These are phyloP conservation scores for Neoboletus brunneissimus DNA, from an alignment of 768 basidiomycete species.

Conservation along the genomic window DNA sequence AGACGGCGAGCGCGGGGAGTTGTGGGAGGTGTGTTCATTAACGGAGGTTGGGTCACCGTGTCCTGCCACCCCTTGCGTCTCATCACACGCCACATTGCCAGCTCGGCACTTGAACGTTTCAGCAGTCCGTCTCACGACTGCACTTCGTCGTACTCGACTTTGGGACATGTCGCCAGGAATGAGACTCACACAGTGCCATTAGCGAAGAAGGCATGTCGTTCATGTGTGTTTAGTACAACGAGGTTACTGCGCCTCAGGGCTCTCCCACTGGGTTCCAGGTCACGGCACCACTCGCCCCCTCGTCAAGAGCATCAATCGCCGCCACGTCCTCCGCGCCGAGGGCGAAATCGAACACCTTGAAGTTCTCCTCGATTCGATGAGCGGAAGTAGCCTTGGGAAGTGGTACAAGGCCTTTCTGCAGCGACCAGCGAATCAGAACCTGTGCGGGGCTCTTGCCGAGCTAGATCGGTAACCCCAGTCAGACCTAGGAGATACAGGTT, in stretches of 20 bases:
- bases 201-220: neutral
- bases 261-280: constrained; percentile 79
- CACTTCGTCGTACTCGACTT: neutral
- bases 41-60: constrained; percentile 7
- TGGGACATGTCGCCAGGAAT: neutral
- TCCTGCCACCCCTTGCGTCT: neutral
- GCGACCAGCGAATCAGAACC: constrained; percentile 50
- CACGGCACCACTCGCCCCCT: constrained; percentile 64
- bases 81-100: constrained; percentile 21
- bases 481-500: neutral
- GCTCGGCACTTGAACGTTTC: neutral
- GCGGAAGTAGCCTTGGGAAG: constrained; percentile 76
- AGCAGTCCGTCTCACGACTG: neutral
- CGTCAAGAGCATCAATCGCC: constrained; percentile 62
- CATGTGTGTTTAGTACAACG: neutral
- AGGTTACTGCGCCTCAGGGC: too few relatives aligned
- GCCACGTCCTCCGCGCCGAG: constrained; percentile 61
- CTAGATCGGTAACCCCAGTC: constrained; percentile 15
- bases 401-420: constrained; percentile 56
- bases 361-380: constrained; percentile 67
- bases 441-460: constrained; percentile 36
- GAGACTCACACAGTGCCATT: neutral
- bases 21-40: constrained; percentile 19
- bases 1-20: constrained; percentile 13
- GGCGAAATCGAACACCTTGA: constrained; percentile 70